Base-by-base conservation (phyloP, 139 green algal genomes). In the Edaphochlamys debaryana region DNA sequence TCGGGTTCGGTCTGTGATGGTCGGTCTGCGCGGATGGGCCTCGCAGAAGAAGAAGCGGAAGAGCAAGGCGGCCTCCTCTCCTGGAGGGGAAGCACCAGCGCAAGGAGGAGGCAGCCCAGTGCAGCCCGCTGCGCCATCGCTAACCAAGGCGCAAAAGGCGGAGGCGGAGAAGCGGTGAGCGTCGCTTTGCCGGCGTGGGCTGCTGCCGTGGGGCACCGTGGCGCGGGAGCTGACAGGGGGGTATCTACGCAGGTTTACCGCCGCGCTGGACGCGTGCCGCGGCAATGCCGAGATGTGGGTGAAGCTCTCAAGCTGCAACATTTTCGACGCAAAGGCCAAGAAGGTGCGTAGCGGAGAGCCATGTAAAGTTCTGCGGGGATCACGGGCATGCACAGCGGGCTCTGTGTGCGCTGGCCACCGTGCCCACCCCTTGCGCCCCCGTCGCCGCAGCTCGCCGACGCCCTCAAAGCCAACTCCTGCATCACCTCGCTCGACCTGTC, bases 401-500 rank as follows among this genome's bases (percentile, higher is more conserved):
- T n/a, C n/a, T n/a, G n/a, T n/a, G n/a, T n/a, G n/a, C n/a, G n/a
- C n/a, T 30, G 54, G 17, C 54, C 17, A 63, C 54, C 20, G 54
- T 29, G 22, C 20, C 54, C n/a, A n/a, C n/a, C n/a, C n/a, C 58
- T 11, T 36, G 13, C 23, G 13, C 17, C 19, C 58, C 13, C 20
- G 58, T 27, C 20, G 20, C 62, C 27, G 88, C 87, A 93, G 89
- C 80, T 95, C n/a, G 85, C 87, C 25, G 89, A 94, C 25, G 77
- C 85, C 0, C 71, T 96, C 5, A 85, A 79, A 22, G 36, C 45
- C n/a, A 95, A 94, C 87, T 81, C 66, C 30, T 88, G 78, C 40
- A 78, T 94, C 54, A 94, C 93, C 0, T 91, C 84, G 0, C 32
- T 95, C 0, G 89, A 95, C 72, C 82, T 96, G 37, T 90, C 88